Evolutionary conservation across 345 rosid species (phyloP).

Genomic region (Eucalyptus rudis): DNA sequence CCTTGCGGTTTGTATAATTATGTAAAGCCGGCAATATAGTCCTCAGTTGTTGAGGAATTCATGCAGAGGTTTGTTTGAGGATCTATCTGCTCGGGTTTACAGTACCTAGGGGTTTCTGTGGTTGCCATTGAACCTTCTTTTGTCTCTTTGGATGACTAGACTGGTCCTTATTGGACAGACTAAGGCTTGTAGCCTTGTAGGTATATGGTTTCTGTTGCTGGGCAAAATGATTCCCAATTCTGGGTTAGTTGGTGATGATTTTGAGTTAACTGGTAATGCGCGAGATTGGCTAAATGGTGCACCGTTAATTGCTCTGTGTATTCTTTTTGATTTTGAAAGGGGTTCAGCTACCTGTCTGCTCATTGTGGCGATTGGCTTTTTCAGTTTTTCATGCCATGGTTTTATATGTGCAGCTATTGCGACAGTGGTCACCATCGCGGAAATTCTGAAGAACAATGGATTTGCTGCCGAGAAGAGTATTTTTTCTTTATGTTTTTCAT

Average conservation of each 20-base stretch:
- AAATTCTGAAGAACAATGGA: conserved; percentile 80
- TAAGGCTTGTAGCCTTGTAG: not conserved
- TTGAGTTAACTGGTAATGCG: not conserved
- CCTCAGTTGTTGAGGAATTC: not conserved
- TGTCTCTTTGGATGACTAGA: not conserved
- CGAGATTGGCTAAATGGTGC: not conserved
- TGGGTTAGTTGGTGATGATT: not conserved
- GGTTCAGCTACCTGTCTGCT: not conserved
- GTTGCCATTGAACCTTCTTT: not conserved
- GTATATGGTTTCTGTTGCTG: not conserved
- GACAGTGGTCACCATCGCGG: conserved; percentile 74
- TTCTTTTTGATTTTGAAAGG: not conserved
- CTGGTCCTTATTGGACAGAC: not conserved
- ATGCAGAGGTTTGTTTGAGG: not conserved
- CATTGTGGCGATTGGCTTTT: not conserved
- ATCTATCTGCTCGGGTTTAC: not conserved
- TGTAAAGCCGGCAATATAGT: not conserved
- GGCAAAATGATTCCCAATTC: not conserved
- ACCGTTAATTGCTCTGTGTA: not conserved
- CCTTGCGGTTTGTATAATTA: not conserved
- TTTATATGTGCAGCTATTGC: conserved; percentile 57
- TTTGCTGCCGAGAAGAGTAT: conserved; percentile 82
- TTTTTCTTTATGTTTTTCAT: not conserved
- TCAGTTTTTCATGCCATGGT: not conserved
- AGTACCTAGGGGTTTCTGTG: not conserved